A percentile compares a stretch with the other conserved stretches of the same genome.
Evolutionary conservation across 441 rosid genomes (phyloP).

Genomic region (Gossypium davidsonii): DNA sequence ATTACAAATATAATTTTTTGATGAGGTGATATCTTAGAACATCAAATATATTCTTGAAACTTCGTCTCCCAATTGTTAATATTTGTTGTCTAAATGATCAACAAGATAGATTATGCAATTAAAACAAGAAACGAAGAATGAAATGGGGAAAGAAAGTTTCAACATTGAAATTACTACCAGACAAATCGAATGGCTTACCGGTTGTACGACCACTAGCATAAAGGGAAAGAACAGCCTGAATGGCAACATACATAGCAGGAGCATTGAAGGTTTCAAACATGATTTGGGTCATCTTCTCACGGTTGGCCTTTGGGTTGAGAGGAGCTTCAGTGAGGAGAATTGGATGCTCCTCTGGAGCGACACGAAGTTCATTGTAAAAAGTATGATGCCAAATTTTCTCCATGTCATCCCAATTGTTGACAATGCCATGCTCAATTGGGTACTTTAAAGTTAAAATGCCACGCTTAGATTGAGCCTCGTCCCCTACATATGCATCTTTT

Average conservation of each 20-base stretch:
- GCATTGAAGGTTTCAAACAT: slow-evolving; percentile 37
- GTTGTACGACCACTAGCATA: slow-evolving; percentile 39
- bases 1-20: too few species aligned
- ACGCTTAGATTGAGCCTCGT: slow-evolving; percentile 37
- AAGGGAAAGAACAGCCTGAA: slow-evolving; percentile 38
- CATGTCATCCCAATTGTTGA: slow-evolving; percentile 38
- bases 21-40: too few species aligned
- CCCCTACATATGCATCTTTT: slow-evolving; percentile 34
- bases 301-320: slow-evolving; percentile 37
- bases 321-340: slow-evolving; percentile 37
- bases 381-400: slow-evolving; percentile 39
- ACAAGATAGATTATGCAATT: background rate
- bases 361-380: slow-evolving; percentile 31
- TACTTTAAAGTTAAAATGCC: slow-evolving; percentile 32
- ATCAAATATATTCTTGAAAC: too few species aligned
- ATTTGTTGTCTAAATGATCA: background rate
- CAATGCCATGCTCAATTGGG: slow-evolving; percentile 36
- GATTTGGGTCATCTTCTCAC: slow-evolving; percentile 41
- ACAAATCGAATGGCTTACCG: slow-evolving; percentile 21
- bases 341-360: slow-evolving; percentile 38
- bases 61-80: too few species aligned
- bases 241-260: slow-evolving; percentile 37
- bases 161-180: background rate
- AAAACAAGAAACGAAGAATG: background rate
- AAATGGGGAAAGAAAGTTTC: background rate